Conservation (phyloP, 176 grass and related monocot genomes). For the Triticum turgidum region DNA sequence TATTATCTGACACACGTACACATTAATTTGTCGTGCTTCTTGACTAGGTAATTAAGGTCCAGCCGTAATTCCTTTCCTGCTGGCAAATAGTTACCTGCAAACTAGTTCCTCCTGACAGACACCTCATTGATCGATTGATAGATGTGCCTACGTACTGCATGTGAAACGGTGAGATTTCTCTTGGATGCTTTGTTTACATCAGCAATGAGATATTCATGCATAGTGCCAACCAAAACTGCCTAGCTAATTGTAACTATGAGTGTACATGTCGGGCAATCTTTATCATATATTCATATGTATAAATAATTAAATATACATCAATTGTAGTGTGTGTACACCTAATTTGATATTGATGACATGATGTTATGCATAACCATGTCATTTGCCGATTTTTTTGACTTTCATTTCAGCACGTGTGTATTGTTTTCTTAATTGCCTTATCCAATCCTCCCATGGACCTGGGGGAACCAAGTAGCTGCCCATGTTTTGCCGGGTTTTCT, state of each 20-base stretch:
- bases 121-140: constrained; percentile 5
- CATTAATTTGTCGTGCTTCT: background rate
- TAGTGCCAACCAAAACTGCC: background rate
- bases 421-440: background rate
- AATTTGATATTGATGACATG: background rate
- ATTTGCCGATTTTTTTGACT: constrained; percentile 11
- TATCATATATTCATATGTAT: background rate
- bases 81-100: background rate
- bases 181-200: background rate
- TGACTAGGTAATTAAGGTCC: background rate
- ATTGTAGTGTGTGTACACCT: background rate
- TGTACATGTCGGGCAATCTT: background rate
- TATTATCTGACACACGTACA: background rate
- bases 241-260: background rate
- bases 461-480: background rate
- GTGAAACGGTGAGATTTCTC: background rate
- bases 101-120: background rate
- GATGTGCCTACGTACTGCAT: background rate
- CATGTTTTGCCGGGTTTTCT: background rate
- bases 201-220: background rate
- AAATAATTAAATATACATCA: background rate
- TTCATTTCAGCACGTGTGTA: constrained; percentile 30
- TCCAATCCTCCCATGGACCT: constrained; percentile 18
- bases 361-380: constrained; percentile 4
- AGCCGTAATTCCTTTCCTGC: background rate